phyloP scores from a whole-genome alignment of 1,284 basidiomycete species.

The Chalciporus sp. region DNA sequence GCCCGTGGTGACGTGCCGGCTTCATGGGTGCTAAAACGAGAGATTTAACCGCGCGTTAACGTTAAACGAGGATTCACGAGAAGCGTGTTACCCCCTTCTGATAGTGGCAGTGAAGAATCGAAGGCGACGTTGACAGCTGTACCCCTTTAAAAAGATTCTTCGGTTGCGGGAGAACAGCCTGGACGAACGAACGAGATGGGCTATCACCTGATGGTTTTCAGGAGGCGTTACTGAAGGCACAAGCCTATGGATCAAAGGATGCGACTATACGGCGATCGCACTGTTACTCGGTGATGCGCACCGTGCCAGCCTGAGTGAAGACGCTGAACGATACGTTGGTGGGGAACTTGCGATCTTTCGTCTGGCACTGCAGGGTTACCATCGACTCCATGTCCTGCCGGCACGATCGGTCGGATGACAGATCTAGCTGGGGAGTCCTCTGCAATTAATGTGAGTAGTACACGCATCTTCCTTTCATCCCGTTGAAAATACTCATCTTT shows the following conservation, averaged over 20 bases:
- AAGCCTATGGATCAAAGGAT: constrained; percentile 94
- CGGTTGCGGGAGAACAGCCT: too few relatives aligned
- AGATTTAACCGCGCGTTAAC: too few relatives aligned
- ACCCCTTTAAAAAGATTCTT: too few relatives aligned
- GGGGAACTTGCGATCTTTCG: constrained; percentile 87
- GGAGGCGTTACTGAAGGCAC: constrained; percentile 85
- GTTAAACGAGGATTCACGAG: too few relatives aligned
- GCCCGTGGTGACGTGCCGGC: too few relatives aligned
- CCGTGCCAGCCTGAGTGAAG: too few relatives aligned
- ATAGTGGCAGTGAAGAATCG: too few relatives aligned
- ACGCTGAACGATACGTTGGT: constrained; percentile 70
- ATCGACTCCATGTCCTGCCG: constrained; percentile 95
- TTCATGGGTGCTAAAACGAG: too few relatives aligned
- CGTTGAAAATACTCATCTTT: background rate
- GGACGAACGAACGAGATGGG: constrained; percentile 71
- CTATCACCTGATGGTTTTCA: constrained; percentile 93
- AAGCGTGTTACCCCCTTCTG: too few relatives aligned
- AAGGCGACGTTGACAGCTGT: too few relatives aligned
- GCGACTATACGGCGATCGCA: constrained; percentile 85
- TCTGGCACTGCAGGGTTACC: constrained; percentile 95
- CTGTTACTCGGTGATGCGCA: constrained; percentile 83
- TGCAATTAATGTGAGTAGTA: constrained; percentile 78
- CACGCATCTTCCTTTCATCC: constrained; percentile 9
- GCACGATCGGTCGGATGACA: constrained; percentile 78
- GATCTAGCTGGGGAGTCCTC: constrained; percentile 88